Evolutionary conservation across 345 rosid genomes (phyloP), one percentile per base, ranked within the genome.

Genomic region (Arabidopsis suecica): DNA sequence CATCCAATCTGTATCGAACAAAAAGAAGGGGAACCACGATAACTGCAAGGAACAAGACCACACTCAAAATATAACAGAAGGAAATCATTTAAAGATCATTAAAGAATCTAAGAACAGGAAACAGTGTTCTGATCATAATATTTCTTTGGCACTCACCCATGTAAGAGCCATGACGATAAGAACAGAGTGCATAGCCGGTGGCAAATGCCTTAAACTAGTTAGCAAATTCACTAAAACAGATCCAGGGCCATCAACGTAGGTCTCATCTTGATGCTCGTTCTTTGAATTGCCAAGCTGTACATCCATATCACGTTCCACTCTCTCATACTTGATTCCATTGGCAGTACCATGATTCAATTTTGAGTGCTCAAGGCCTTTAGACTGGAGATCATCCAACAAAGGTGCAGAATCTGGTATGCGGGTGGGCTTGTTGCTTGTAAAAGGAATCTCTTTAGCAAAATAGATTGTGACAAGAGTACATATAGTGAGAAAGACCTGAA

Each of bases 1-100:
- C 99, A 96, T 96, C 99, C 99, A 96, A 83, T 96, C 98, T 40
- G 96, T 91, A 83, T 96, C 98, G 64, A 93, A 95, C 61, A 96
- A 88, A 83, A 95, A 91, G 89, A 93, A 91, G 5, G 98, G 99
- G 77, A 95, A 95, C 99, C 98, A 93, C 45, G 99, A 95, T 66
- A 95, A 76, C 98, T 95, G 87, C 89, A 87, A 58, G 73, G 41
- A 66, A 66, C 58, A 78, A 64, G 37, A 75, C 18, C 68, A 50
- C 2, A 48, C 74, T 48, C 47, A 22, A 45, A 61, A 48, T 63
- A 33, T 14, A 16, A 59, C 14, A 18, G 11, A 34, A 40, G 23
- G 13, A 12, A 22, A 6, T 7, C 10, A 51, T 22, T 30, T 51
- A 53, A 4, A 13, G 48, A 9, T 48, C 50, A 16, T 5, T 6